Conservation (phyloP, 148 eudicot genomes). For the Persicaria maculosa region DNA sequence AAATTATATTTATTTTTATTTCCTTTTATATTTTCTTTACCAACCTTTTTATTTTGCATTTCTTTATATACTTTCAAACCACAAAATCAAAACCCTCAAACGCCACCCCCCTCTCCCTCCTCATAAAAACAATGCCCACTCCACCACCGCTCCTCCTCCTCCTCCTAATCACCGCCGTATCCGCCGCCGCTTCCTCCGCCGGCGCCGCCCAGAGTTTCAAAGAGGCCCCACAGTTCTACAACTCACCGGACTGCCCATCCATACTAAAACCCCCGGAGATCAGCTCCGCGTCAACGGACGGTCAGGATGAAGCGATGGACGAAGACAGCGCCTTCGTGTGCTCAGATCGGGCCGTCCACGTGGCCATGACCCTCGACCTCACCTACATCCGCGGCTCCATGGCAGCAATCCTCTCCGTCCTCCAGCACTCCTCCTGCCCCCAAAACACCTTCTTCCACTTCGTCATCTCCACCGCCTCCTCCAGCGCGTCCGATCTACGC, state of each 20-base stretch:
- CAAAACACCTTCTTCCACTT: conserved; percentile 68
- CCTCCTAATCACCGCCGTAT: not conserved
- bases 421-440: conserved; percentile 80
- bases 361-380: conserved; percentile 77
- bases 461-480: conserved; percentile 33
- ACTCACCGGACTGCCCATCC: conserved; percentile 49
- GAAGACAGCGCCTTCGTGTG: conserved; percentile 16
- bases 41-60: not conserved
- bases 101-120: conserved; percentile 1
- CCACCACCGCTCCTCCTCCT: not conserved
- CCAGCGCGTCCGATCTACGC: conserved; percentile 32
- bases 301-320: not conserved
- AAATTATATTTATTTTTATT: not conserved
- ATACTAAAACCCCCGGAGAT: not conserved
- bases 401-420: conserved; percentile 74
- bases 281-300: not conserved
- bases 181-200: not conserved
- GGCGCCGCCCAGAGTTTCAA: conserved; percentile 30
- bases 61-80: not conserved
- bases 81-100: conserved; percentile 6
- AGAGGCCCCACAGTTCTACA: conserved; percentile 74
- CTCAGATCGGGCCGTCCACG: conserved; percentile 55
- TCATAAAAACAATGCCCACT: conserved; percentile 16
- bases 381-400: conserved; percentile 82
- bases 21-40: not conserved